These are phyloP conservation scores for Didymellaceae sp. DNA, from an alignment of 2,329 filamentous ascomycete species.

Conservation along the genomic window DNA sequence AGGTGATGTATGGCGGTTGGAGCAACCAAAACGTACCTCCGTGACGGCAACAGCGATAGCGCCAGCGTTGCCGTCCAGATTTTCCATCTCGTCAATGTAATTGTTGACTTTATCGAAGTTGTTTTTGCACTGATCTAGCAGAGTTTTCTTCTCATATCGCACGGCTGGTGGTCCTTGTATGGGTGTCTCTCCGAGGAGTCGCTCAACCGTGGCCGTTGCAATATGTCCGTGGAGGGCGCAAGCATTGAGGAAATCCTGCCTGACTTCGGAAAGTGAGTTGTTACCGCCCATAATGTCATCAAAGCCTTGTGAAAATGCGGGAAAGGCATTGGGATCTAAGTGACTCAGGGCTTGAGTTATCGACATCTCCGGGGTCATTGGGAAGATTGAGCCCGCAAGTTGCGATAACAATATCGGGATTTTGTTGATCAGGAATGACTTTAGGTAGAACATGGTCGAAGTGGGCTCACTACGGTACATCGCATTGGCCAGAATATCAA, in stretches of 20 bases:
- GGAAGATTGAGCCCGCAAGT: conserved; percentile 64
- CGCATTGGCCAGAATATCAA: conserved; percentile 87
- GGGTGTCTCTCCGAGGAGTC: conserved; percentile 81
- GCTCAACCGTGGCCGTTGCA: conserved; percentile 76
- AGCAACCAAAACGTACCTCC: conserved; percentile 39
- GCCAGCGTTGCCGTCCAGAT: conserved; percentile 89
- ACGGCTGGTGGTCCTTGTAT: conserved; percentile 78
- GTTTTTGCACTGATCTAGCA: conserved; percentile 78
- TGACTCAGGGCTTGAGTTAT: conserved; percentile 70
- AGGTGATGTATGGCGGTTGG: background rate
- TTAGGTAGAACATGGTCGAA: conserved; percentile 72
- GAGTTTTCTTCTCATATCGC: conserved; percentile 76
- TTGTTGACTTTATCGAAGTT: conserved; percentile 78
- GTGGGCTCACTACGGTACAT: conserved; percentile 72
- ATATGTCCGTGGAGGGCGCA: conserved; percentile 90
- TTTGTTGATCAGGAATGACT: conserved; percentile 84
- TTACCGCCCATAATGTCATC: conserved; percentile 62
- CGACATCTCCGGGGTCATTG: conserved; percentile 67
- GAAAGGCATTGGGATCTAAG: conserved; percentile 68
- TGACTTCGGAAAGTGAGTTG: conserved; percentile 69
- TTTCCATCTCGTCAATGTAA: conserved; percentile 81
- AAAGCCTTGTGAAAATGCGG: conserved; percentile 69
- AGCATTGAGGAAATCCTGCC: conserved; percentile 85
- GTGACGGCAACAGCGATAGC: conserved; percentile 76
- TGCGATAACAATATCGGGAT: conserved; percentile 67